Evolutionary conservation across 1,284 basidiomycete species (phyloP).

Genomic region (Pseudozyma pruni): DNA sequence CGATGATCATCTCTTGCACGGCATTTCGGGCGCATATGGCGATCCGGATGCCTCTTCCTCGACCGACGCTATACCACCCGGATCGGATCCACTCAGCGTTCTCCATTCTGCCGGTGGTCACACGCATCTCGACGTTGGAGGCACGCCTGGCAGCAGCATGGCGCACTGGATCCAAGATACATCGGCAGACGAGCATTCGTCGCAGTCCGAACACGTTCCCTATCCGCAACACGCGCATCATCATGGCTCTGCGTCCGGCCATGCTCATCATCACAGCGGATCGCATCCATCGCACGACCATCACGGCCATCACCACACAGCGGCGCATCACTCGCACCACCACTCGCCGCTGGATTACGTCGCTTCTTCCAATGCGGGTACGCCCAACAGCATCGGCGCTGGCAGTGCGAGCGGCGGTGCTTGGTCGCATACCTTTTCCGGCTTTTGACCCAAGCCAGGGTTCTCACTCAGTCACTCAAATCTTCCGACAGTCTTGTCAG

Average conservation of each 20-base stretch:
- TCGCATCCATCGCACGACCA: conserved; percentile 19
- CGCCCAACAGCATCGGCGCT: conserved; percentile 36
- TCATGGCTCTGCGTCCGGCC: neutral
- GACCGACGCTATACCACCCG: neutral
- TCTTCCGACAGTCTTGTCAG: no score
- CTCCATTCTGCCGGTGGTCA: conserved; percentile 20
- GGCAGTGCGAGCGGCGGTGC: conserved; percentile 27
- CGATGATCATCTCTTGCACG: conserved; percentile 13
- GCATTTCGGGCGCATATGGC: conserved; percentile 12
- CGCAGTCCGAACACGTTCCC: conserved; percentile 27
- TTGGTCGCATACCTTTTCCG: conserved; percentile 39
- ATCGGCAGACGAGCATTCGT: conserved; percentile 31
- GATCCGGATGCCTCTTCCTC: conserved; percentile 14
- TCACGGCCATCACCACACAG: conserved; percentile 8
- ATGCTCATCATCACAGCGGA: conserved; percentile 11
- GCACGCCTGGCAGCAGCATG: conserved; percentile 21
- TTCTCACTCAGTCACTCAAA: no score
- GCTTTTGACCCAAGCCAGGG: no score
- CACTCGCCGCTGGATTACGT: conserved; percentile 43
- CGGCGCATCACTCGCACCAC: conserved; percentile 36
- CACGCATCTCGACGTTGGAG: conserved; percentile 10
- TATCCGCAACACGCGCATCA: conserved; percentile 28
- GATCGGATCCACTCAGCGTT: conserved; percentile 27
- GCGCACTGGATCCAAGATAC: conserved; percentile 41
- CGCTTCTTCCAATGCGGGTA: conserved; percentile 24